These are phyloP conservation scores for Boletales sp. DNA, from an alignment of 768 basidiomycete species.

Conservation along the genomic window DNA sequence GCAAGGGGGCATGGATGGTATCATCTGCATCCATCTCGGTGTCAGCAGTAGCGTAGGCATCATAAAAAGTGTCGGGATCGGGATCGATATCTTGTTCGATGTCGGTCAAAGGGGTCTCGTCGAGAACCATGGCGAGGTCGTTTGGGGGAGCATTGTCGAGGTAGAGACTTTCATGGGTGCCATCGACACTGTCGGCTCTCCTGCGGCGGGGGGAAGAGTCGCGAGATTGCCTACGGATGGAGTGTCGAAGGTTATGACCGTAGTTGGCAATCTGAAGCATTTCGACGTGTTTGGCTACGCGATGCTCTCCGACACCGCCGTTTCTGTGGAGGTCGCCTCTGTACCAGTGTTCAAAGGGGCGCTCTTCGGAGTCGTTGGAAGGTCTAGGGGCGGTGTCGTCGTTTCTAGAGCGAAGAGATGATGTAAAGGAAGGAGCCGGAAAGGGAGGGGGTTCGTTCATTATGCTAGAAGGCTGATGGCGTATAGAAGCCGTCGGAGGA, in stretches of 20 bases:
- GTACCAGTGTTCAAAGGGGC: conserved; percentile 88
- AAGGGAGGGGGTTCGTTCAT: conserved; percentile 68
- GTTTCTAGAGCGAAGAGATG: conserved; percentile 37
- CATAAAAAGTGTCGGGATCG: conserved; percentile 41
- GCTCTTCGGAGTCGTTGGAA: conserved; percentile 76
- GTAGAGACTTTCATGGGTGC: conserved; percentile 59
- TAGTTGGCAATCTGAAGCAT: conserved; percentile 89
- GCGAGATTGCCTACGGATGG: conserved; percentile 23
- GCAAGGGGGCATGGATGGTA: conserved; percentile 15
- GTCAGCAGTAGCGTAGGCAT: conserved; percentile 26
- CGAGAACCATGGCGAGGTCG: conserved; percentile 56
- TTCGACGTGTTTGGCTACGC: conserved; percentile 70
- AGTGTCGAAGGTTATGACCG: conserved; percentile 55
- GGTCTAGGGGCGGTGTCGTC: conserved; percentile 38
- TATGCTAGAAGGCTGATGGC: conserved; percentile 44
- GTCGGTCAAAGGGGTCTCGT: conserved; percentile 75
- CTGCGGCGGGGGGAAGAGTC: conserved; percentile 37
- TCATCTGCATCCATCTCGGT: conserved; percentile 16
- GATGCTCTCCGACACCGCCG: conserved; percentile 83
- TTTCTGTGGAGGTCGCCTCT: conserved; percentile 83
- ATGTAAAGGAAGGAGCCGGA: conserved; percentile 39
- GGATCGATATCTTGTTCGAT: conserved; percentile 52
- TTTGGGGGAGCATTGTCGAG: conserved; percentile 57
- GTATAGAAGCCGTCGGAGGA: conserved; percentile 32
- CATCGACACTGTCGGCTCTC: conserved; percentile 64